phyloP scores from a whole-genome alignment of 1,284 basidiomycete species.

The Phlebopus sp. region DNA sequence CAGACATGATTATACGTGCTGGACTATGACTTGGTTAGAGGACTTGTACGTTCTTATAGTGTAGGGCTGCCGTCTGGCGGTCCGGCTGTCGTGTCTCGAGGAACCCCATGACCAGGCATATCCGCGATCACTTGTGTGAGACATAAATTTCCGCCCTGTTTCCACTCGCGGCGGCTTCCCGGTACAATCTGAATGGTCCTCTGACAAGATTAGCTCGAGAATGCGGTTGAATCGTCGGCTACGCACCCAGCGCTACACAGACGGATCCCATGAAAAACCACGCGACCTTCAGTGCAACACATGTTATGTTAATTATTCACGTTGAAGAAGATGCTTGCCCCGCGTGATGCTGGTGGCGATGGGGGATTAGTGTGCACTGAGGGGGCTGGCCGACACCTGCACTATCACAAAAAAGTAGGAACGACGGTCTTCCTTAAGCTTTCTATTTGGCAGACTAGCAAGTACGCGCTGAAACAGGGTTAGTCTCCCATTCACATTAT shows the following conservation, averaged over 20 bases:
- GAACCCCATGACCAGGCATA: constrained; percentile 21
- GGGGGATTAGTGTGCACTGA: too few relatives aligned
- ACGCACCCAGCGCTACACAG: not conserved
- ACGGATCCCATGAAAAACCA: too few relatives aligned
- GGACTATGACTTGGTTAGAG: not conserved
- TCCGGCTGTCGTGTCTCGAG: constrained; percentile 6
- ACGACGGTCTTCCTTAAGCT: too few relatives aligned
- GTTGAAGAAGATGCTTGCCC: too few relatives aligned
- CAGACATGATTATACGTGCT: constrained; percentile 38
- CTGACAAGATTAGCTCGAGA: not conserved
- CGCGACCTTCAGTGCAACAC: too few relatives aligned
- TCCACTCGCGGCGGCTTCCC: constrained; percentile 18
- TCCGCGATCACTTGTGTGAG: constrained; percentile 2
- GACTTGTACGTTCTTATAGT: constrained; percentile 20
- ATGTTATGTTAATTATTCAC: too few relatives aligned
- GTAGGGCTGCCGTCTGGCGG: constrained; percentile 4
- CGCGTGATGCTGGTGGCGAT: too few relatives aligned
- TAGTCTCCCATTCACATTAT: too few relatives aligned
- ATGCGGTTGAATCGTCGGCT: not conserved
- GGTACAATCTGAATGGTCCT: not conserved
- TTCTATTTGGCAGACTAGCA: too few relatives aligned
- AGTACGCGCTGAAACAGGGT: too few relatives aligned
- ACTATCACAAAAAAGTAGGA: too few relatives aligned
- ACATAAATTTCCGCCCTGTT: constrained; percentile 4
- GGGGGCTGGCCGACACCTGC: too few relatives aligned